A percentile compares a stretch with the other conserved stretches of the same genome.
Evolutionary conservation across 768 basidiomycete species (phyloP).

Genomic region (Mycena maculata): DNA sequence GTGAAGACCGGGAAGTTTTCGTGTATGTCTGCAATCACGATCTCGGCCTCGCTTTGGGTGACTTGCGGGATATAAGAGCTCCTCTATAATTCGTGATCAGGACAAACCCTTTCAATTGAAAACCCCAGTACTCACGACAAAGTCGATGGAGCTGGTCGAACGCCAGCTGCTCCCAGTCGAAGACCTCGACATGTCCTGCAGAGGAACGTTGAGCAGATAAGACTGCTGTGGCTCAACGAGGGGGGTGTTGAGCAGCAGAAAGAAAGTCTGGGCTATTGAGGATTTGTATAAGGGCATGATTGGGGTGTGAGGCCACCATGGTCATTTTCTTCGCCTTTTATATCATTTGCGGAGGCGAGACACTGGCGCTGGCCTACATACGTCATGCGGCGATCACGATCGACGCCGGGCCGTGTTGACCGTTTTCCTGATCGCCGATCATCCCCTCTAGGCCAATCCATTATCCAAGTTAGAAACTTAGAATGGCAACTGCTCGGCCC

Average conservation of each 20-base stretch:
- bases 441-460: no score
- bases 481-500: no score
- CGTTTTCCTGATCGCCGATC: no score
- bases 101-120: no score
- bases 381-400: no score
- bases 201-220: slow-evolving; percentile 3
- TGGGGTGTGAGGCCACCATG: neutral
- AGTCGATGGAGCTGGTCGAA: neutral
- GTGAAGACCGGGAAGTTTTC: no score
- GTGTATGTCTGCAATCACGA: no score
- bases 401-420: no score
- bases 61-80: neutral
- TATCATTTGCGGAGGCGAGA: neutral
- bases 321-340: neutral
- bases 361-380: no score
- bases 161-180: slow-evolving; percentile 9
- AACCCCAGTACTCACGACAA: neutral
- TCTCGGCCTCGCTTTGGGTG: neutral
- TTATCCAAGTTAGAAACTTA: no score
- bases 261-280: slow-evolving; percentile 26
- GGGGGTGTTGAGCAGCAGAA: slow-evolving; percentile 23
- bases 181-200: slow-evolving; percentile 22
- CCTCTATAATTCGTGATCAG: neutral
- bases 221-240: slow-evolving; percentile 21
- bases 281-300: slow-evolving; percentile 16